These are phyloP conservation scores for Hyphopichia homilentoma DNA, from an alignment of 805 yeast genomes.

Conservation along the genomic window DNA sequence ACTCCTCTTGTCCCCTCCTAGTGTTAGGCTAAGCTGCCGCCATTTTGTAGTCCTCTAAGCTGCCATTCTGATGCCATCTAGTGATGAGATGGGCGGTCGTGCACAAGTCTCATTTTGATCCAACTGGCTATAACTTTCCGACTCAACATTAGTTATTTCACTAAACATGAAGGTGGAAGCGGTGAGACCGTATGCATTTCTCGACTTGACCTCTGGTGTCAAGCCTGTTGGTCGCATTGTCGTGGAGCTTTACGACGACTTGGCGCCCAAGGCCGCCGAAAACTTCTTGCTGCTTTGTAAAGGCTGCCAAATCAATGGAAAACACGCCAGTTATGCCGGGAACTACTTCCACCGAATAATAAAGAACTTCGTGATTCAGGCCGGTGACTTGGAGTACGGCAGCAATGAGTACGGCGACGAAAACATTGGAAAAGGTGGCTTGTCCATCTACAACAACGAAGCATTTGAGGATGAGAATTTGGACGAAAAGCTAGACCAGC, in stretches of 20 bases:
- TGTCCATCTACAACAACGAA: slow-evolving; percentile 16
- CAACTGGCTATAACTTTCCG: too few relatives aligned
- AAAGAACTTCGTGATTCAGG: slow-evolving; percentile 68
- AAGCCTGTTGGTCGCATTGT: slow-evolving; percentile 57
- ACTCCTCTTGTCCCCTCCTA: too few relatives aligned
- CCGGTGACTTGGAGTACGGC: slow-evolving; percentile 46
- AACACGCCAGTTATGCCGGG: slow-evolving; percentile 28
- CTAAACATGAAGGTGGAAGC: slow-evolving; percentile 29
- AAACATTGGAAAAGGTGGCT: slow-evolving; percentile 34
- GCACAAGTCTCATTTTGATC: too few relatives aligned
- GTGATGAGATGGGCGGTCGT: too few relatives aligned
- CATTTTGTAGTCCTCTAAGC: too few relatives aligned
- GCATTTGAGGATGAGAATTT: slow-evolving; percentile 58
- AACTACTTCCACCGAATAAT: slow-evolving; percentile 60
- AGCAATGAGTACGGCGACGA: slow-evolving; percentile 18
- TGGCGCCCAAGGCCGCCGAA: slow-evolving; percentile 55
- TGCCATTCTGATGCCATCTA: too few relatives aligned
- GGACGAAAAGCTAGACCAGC: slow-evolving; percentile 37
- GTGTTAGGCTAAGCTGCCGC: too few relatives aligned
- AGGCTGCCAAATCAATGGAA: slow-evolving; percentile 19
- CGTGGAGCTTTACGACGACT: slow-evolving; percentile 41
- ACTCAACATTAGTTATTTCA: too few relatives aligned
- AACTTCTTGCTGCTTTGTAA: slow-evolving; percentile 50
- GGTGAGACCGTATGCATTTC: slow-evolving; percentile 30
- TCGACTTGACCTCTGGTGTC: slow-evolving; percentile 51